A percentile compares a stretch with the other conserved stretches of the same genome.
Conservation (phyloP, 805 yeast species). For the Ascoidea tarda region DNA sequence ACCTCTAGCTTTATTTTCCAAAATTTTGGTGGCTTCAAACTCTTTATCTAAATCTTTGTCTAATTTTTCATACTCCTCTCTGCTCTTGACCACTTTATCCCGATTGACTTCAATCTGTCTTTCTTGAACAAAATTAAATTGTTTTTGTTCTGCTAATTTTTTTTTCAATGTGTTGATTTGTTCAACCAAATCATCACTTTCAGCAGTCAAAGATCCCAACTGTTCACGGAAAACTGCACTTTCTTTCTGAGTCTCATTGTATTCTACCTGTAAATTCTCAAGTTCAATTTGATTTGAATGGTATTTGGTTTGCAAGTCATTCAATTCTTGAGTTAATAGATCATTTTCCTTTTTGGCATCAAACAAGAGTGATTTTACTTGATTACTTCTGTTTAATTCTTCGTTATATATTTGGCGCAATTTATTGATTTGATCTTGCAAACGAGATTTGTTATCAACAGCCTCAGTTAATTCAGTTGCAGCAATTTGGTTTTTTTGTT, state of each 20-base stretch:
- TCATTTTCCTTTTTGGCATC: constrained; percentile 54
- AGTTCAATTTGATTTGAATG: constrained; percentile 56
- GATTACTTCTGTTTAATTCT: constrained; percentile 63
- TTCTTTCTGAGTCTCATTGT: constrained; percentile 56
- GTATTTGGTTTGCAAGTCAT: constrained; percentile 65
- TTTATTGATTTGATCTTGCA: constrained; percentile 53
- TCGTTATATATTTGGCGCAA: constrained; percentile 61
- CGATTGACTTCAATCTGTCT: constrained; percentile 60
- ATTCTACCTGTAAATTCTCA: constrained; percentile 40
- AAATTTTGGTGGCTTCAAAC: constrained; percentile 15
- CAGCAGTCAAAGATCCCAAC: constrained; percentile 52
- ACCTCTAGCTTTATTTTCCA: constrained; percentile 23
- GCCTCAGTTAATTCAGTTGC: constrained; percentile 65
- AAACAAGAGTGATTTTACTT: constrained; percentile 50
- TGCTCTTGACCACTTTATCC: constrained; percentile 29
- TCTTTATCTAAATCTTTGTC: constrained; percentile 25
- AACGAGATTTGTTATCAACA: constrained; percentile 50
- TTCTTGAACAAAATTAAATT: constrained; percentile 47
- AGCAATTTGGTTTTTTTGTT: constrained; percentile 59
- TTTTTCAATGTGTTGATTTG: constrained; percentile 36
- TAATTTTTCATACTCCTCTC: constrained; percentile 26
- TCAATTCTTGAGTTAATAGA: constrained; percentile 53
- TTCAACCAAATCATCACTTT: constrained; percentile 41
- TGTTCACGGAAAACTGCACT: constrained; percentile 55
- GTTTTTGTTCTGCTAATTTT: constrained; percentile 47